phyloP scores from a whole-genome alignment of 192 early-diverging fungal genomes.

The Coemansia sp. region DNA sequence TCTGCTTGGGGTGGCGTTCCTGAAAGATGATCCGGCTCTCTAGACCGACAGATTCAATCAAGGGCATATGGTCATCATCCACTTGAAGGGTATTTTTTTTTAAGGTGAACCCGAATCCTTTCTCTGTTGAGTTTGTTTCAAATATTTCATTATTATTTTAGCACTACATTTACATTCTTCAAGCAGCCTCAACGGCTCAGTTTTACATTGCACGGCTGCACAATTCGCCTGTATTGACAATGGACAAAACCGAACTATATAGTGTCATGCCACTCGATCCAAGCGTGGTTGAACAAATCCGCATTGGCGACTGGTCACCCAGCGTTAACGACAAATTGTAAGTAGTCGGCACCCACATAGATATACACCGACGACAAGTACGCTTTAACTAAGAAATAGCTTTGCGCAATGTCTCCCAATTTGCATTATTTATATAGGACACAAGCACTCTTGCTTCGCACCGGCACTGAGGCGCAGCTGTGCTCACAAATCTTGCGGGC shows the following conservation, averaged over 20 bases:
- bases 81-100: background rate
- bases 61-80: background rate
- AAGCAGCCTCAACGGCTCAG: background rate
- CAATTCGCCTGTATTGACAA: background rate
- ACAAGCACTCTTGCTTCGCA: conserved; percentile 29
- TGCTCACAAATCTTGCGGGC: conserved; percentile 44
- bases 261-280: conserved; percentile 23
- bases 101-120: background rate
- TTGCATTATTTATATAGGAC: conserved; percentile 24
- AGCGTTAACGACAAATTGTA: conserved; percentile 47
- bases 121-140: background rate
- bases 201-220: background rate
- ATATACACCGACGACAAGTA: background rate
- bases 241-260: background rate
- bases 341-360: background rate
- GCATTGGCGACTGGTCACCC: conserved; percentile 39
- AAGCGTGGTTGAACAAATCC: conserved; percentile 37
- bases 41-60: conserved; percentile 1
- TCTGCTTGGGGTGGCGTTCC: conserved; percentile 76
- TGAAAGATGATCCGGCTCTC: conserved; percentile 63
- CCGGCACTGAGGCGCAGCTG: conserved; percentile 22
- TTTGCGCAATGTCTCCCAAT: background rate
- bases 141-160: background rate
- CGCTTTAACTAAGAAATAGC: background rate
- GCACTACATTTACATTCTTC: background rate